A percentile compares a stretch with the other conserved stretches of the same genome.
These are phyloP conservation scores for Bipolaris gigantea DNA, from an alignment of 2,329 filamentous ascomycete genomes.

Conservation along the genomic window DNA sequence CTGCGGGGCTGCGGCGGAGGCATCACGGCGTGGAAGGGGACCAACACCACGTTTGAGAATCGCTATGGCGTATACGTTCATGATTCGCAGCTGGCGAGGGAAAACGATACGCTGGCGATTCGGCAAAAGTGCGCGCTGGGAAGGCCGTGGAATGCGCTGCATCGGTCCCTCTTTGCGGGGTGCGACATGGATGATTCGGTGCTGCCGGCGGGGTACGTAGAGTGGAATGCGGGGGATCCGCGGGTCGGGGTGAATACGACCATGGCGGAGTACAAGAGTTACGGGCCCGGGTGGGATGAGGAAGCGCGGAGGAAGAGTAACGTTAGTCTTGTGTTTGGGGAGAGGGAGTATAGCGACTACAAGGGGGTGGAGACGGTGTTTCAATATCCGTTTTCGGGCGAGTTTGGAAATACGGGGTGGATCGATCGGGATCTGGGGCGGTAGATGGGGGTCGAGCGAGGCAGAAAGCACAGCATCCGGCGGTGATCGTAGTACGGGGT, in stretches of 20 bases:
- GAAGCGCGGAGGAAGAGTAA: conserved; percentile 48
- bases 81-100: conserved; percentile 56
- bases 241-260: conserved; percentile 50
- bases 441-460: too few species aligned
- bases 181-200: conserved; percentile 60
- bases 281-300: conserved; percentile 59
- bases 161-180: conserved; percentile 60
- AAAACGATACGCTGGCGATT: conserved; percentile 52
- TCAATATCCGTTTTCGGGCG: conserved; percentile 44
- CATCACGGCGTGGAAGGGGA: conserved; percentile 70
- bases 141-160: conserved; percentile 63
- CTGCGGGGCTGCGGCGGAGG: conserved; percentile 66
- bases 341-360: conserved; percentile 36
- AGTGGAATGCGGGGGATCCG: conserved; percentile 52
- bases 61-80: conserved; percentile 69
- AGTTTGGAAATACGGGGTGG: conserved; percentile 53
- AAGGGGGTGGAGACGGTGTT: conserved; percentile 30
- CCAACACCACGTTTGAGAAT: conserved; percentile 67
- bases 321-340: conserved; percentile 53
- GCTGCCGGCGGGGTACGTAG: conserved; percentile 57
- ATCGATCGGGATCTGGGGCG: conserved; percentile 46
- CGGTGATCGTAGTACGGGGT: conserved; percentile 53
- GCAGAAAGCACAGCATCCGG: too few species aligned
- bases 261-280: conserved; percentile 59
- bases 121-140: conserved; percentile 59